These are phyloP conservation scores for Penicillium sp. DNA, from an alignment of 2,329 filamentous ascomycete genomes.

Conservation along the genomic window DNA sequence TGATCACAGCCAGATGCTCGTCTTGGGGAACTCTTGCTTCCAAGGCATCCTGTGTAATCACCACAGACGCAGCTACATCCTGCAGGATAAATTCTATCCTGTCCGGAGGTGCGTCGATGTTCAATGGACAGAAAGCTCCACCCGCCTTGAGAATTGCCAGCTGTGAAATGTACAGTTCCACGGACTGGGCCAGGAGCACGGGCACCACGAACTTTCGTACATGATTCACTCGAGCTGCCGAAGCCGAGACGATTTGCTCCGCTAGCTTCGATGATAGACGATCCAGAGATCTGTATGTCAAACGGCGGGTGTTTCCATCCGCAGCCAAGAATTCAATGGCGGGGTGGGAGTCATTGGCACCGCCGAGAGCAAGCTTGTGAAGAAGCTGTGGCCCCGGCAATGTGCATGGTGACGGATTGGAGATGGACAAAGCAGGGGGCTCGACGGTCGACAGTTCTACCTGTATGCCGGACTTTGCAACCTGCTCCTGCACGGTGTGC, in stretches of 20 bases:
- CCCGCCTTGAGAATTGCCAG: conserved; percentile 78
- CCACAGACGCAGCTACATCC: conserved; percentile 69
- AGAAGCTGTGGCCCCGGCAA: conserved; percentile 57
- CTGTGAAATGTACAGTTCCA: conserved; percentile 72
- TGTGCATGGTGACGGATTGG: conserved; percentile 55
- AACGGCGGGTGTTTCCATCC: conserved; percentile 44
- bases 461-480: conserved; percentile 14
- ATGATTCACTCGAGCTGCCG: conserved; percentile 16
- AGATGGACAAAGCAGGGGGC: conserved; percentile 49
- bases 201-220: conserved; percentile 58
- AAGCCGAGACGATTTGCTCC: conserved; percentile 42
- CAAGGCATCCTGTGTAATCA: conserved; percentile 58
- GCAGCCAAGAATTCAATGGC: conserved; percentile 65
- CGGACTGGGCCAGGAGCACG: conserved; percentile 72
- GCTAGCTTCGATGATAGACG: conserved; percentile 57
- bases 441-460: conserved; percentile 8
- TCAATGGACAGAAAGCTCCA: conserved; percentile 81
- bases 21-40: conserved; percentile 20
- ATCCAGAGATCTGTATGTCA: conserved; percentile 66
- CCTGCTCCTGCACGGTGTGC: conserved; percentile 25
- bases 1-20: conserved; percentile 21
- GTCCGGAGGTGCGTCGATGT: conserved; percentile 72
- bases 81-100: conserved; percentile 74
- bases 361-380: conserved; percentile 60
- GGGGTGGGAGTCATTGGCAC: conserved; percentile 33